phyloP scores from a whole-genome alignment of 495 filamentous ascomycete species.

The Parmelia sp. region DNA sequence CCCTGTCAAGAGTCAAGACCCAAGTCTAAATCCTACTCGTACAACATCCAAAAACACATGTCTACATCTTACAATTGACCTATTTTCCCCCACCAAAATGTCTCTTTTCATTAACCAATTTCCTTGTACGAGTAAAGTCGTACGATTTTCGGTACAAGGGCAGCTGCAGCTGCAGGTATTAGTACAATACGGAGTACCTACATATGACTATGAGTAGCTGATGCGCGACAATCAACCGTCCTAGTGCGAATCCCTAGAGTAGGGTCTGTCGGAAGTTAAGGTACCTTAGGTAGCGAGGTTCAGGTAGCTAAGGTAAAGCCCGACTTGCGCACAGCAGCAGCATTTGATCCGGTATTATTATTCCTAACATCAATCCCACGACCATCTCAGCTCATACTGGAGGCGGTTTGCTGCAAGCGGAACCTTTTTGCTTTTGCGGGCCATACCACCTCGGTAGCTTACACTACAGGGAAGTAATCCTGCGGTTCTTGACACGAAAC shows the following conservation, averaged over 20 bases:
- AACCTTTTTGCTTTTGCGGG: not conserved
- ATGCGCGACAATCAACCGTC: not conserved
- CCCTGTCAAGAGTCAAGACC: no score
- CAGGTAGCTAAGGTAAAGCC: no score
- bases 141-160: no score
- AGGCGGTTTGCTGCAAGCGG: not conserved
- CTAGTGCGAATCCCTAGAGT: not conserved
- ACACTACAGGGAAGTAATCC: not conserved
- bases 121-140: no score
- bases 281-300: no score
- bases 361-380: not conserved
- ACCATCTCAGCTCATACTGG: not conserved
- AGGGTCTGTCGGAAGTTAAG: not conserved
- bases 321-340: not conserved
- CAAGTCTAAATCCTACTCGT: not conserved
- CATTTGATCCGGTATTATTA: not conserved
- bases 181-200: no score
- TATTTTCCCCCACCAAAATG: no score
- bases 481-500: slow-evolving; percentile 10
- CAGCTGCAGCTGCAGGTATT: no score
- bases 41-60: no score
- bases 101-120: no score
- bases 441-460: not conserved
- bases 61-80: no score
- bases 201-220: not conserved